Percentiles rank a stretch among this genome's conserved stretches.
Evolutionary conservation across 140 eudicot species (phyloP).

Genomic region (Flaveria floridana): DNA sequence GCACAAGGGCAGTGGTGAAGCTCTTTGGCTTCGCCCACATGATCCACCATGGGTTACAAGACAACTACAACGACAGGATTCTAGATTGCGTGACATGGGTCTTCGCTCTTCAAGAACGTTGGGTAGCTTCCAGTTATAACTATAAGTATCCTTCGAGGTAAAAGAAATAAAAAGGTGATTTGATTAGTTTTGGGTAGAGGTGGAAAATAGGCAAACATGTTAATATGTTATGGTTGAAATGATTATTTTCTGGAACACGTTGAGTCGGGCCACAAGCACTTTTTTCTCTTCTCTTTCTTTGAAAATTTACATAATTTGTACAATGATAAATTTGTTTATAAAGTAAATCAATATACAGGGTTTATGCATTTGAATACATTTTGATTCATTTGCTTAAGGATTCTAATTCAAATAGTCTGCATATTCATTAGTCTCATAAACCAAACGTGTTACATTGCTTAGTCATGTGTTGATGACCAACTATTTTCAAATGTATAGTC

Average conservation of each 20-base stretch:
- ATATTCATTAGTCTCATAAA: not conserved
- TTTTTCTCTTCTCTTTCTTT: not conserved
- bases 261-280: not conserved
- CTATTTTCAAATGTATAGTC: too few species aligned
- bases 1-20: constrained; percentile 66
- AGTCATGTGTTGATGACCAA: too few species aligned
- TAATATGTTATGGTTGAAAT: not conserved
- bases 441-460: not conserved
- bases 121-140: constrained; percentile 29
- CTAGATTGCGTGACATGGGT: constrained; percentile 37
- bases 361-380: not conserved
- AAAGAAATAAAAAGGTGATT: not conserved
- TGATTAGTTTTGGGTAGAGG: not conserved
- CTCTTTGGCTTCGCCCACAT: constrained; percentile 47
- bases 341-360: too few species aligned
- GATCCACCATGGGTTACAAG: constrained; percentile 82
- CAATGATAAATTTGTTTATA: too few species aligned
- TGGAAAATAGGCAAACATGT: not conserved
- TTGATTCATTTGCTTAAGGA: not conserved
- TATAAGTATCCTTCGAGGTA: not conserved
- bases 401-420: not conserved
- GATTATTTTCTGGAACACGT: not conserved
- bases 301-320: not conserved
- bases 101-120: not conserved
- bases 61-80: constrained; percentile 57